Base-by-base conservation (phyloP, 805 yeast genomes). In the Yarrowia yakushimensis region DNA sequence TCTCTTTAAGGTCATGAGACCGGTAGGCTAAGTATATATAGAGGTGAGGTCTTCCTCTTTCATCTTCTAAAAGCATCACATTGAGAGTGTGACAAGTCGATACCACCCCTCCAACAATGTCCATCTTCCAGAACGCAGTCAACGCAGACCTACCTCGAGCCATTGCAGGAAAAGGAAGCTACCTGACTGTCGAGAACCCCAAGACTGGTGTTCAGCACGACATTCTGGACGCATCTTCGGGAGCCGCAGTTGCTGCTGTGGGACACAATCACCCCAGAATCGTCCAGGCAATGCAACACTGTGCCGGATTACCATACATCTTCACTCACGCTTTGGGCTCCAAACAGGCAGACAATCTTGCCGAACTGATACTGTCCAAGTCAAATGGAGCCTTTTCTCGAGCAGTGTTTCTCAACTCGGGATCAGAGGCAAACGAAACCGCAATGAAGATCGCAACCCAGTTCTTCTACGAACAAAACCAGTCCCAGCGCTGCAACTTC, bases 401-500 rank as follows among this genome's bases (percentile, higher is more conserved):
- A 4, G 64, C 64, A 4, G 12, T 59, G 20, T 63, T 59, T 17
- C 50, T 61, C 33, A 31, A 34, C 65, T 81, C 86, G 2, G 89
- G 89, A 63, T 80, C 86, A 30, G 87, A 83, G 69, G 85, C 86
- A 52, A 83, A 82, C 66, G 87, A 83, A 68, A 84, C 84, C 57
- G 85, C 85, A n/a, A 71, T 83, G 69, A 83, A 83, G 68, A 81
- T 83, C 67, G 82, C 82, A 36, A 73, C 76, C 64, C 83, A 80
- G 69, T 79, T 79, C 68, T 76, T 73, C 65, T 67, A 74, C 60
- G 83, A 80, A 68, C 74, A 71, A 31, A 79, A 79, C 39, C 77
- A 77, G 64, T 69, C 74, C 7, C 71, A 74, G 50, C 77, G 81
- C 68, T 66, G 68, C 66, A 76, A 78, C 65, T 74, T 77, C 61